These are phyloP conservation scores for Blastocystis sp. DNA, from an alignment of 352 stramenopile species.

Conservation along the genomic window DNA sequence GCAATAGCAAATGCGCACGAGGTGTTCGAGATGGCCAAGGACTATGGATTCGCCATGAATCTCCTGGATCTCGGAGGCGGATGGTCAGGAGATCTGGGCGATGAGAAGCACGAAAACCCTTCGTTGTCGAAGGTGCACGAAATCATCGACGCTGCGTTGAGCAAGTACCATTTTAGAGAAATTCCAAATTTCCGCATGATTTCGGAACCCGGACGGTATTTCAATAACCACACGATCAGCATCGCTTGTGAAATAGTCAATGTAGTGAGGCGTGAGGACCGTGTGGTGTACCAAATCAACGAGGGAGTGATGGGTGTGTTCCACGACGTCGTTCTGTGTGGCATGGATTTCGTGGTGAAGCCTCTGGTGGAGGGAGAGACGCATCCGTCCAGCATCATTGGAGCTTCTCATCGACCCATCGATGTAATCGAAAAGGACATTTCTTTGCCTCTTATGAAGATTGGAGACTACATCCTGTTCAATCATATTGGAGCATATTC, in stretches of 20 bases:
- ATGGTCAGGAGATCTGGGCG: constrained; percentile 8
- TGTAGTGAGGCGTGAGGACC: neutral
- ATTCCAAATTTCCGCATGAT: constrained; percentile 16
- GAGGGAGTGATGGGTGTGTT: constrained; percentile 56
- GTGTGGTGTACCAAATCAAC: constrained; percentile 6
- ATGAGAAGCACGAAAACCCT: neutral
- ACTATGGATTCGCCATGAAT: constrained; percentile 20
- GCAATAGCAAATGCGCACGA: neutral
- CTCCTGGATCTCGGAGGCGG: constrained; percentile 56
- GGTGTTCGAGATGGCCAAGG: constrained; percentile 35
- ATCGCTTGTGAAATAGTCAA: neutral
- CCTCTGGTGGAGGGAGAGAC: neutral
- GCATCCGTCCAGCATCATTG: constrained; percentile 1
- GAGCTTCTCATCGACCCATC: neutral
- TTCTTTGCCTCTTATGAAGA: neutral
- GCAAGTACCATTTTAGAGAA: neutral
- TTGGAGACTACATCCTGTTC: constrained; percentile 48
- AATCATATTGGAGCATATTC: constrained; percentile 38
- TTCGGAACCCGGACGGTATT: constrained; percentile 50
- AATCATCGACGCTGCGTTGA: neutral
- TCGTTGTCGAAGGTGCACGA: neutral
- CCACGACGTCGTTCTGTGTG: constrained; percentile 15
- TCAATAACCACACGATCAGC: constrained; percentile 35
- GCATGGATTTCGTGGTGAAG: neutral
- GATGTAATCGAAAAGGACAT: neutral